Base-by-base conservation (phyloP, 345 rosid species). In the Eucalyptus cloeziana region DNA sequence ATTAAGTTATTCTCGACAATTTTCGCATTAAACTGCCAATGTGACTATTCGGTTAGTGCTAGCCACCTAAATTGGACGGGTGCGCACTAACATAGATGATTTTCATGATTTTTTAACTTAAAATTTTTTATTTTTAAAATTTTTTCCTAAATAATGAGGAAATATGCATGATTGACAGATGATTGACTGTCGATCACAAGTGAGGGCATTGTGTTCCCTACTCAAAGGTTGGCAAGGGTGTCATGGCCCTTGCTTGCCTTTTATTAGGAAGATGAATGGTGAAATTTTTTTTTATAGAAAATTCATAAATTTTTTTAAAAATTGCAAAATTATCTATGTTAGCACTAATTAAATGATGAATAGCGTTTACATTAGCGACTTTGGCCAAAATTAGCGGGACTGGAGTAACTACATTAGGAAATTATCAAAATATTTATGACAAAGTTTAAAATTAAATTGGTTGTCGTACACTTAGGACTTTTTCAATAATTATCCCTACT, bases 21-120 rank as follows among this genome's bases (percentile, higher is more conserved):
- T 64, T 13, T n/a, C 0, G 2, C 2, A 4, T 13, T 1, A 64
- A n/a, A 64, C 5, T 0, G 3, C 0, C 7, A 6, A 64, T 3
- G 0, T n/a, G 40, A n/a, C 0, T 2, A 1, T 30, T 16, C 2
- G 3, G 1, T 64, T 0, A 14, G 2, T 16, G 5, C 0, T n/a
- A 1, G 0, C 11, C 10, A n/a, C 19, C 10, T 14, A 14, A 4
- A 5, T 7, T 2, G 2, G 9, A 64, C 0, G 5, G 10, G 25
- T 52, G 25, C 2, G 4, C 22, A 15, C 1, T 1, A 0, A 52
- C 10, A 4, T 52, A 21, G 4, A 52, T 52, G 10, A 52, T 52
- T n/a, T 64, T 14, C 3, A 15, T n/a, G 5, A n/a, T 3, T n/a
- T 64, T 64, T 64, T 64, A 19, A 7, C 4, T 52, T 52, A 3